Evolutionary conservation across 2,329 filamentous ascomycete species (phyloP).

Genomic region (Byssoonygena ceratinophila): DNA sequence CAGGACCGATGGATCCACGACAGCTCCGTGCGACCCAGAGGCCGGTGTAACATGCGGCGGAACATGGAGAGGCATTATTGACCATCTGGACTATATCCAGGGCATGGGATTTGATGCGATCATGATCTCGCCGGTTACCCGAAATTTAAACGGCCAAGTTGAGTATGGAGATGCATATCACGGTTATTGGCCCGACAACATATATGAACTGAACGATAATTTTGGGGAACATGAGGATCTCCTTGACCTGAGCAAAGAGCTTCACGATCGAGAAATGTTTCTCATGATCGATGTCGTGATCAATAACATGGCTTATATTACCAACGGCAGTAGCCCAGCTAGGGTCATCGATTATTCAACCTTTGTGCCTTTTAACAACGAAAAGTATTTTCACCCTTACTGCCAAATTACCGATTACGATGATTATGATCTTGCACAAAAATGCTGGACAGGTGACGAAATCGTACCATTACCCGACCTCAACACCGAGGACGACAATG

Average conservation of each 20-base stretch:
- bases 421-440: constrained; percentile 40
- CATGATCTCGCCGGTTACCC: constrained; percentile 33
- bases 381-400: constrained; percentile 50
- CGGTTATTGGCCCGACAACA: constrained; percentile 42
- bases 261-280: constrained; percentile 42
- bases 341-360: constrained; percentile 47
- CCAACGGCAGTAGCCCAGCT: constrained; percentile 34
- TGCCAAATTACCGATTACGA: constrained; percentile 37
- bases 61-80: constrained; percentile 41
- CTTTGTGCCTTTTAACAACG: constrained; percentile 46
- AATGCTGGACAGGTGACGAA: constrained; percentile 49
- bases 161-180: constrained; percentile 41
- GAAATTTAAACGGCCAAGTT: constrained; percentile 28
- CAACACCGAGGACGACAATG: constrained; percentile 42
- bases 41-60: constrained; percentile 41
- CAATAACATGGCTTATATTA: constrained; percentile 34
- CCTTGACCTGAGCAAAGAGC: constrained; percentile 35
- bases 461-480: constrained; percentile 48
- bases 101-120: constrained; percentile 38
- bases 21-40: constrained; percentile 24
- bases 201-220: constrained; percentile 41
- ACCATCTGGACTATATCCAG: constrained; percentile 43
- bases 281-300: constrained; percentile 45
- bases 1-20: constrained; percentile 31
- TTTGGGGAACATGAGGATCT: constrained; percentile 42